Evolutionary conservation across 2,329 filamentous ascomycete species (phyloP), one percentile per base, ranked within the genome.

Genomic region (Xenoacremonium recifei): DNA sequence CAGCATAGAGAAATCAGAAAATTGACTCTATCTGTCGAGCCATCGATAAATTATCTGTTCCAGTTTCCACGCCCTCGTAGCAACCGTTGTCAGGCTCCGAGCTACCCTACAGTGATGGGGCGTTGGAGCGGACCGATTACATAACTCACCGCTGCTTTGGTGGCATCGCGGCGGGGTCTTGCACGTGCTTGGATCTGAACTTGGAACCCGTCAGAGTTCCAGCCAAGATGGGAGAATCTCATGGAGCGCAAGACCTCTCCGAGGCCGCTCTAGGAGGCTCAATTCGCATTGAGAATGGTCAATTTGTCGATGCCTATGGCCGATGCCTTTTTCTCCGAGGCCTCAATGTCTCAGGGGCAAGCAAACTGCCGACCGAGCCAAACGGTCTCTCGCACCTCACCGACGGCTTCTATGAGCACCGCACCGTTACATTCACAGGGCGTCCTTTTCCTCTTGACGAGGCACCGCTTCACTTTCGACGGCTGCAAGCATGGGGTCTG

Each of bases 321-420:
- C 67, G 67, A 40, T 60, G 61, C n/a, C 49, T 70, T 32, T 56
- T 59, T 12, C 54, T 70, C 21, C 67, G 66, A n/a, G 67, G 67
- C 4, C 62, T 70, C 37, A 70, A 70, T 50, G 62, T 70, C 29
- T 66, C 67, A 3, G 67, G 66, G 25, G 63, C 62, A 27, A 67
- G 64, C 50, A 70, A 70, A 50, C 50, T 67, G 27, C 67, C 67
- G 13, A 66, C 58, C n/a, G 42, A 46, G 27, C 64, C 64, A 3
- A 61, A 64, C 30, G 64, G 64, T 31, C 54, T 68, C 9, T 63
- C 66, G 6, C 65, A 68, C 44, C 62, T 69, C 25, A 65, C 64
- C 29, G 57, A 67, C 11, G 63, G 62, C 45, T 70, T 70, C 51
- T 70, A 67, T 46, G 59, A 68, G 40, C 63, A 61, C 31, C 62